These are phyloP conservation scores for Oryza glumipatula DNA, from an alignment of 176 grass and related monocot species.

Conservation along the genomic window DNA sequence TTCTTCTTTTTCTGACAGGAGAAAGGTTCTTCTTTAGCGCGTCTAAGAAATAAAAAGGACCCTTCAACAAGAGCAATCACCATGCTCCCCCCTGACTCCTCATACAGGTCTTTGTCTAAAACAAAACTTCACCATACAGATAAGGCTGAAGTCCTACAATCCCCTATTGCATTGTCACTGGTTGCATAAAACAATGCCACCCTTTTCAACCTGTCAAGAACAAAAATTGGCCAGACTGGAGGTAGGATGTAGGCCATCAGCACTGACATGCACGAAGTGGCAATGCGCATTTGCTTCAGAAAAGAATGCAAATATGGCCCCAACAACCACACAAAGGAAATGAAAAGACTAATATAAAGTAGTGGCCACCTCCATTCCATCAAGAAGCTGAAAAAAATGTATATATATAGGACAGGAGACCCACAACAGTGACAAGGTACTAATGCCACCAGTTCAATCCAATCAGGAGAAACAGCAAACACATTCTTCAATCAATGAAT, in stretches of 20 bases:
- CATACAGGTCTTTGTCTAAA: background rate
- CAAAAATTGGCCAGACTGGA: no score
- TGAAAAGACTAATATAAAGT: background rate
- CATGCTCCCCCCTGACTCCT: background rate
- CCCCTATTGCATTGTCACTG: background rate
- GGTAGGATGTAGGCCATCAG: background rate
- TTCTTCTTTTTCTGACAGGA: no score
- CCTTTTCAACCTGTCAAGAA: background rate
- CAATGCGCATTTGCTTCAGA: background rate
- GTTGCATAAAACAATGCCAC: background rate
- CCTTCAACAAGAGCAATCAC: constrained; percentile 20
- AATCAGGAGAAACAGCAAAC: background rate
- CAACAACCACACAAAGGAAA: background rate
- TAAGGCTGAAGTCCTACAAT: background rate
- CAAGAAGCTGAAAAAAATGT: background rate
- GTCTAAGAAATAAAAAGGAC: constrained; percentile 42
- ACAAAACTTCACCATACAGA: background rate
- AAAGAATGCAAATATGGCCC: background rate
- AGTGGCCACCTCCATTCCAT: background rate
- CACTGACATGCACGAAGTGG: background rate
- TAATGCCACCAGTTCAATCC: background rate
- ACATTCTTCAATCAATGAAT: background rate
- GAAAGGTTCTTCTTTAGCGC: constrained; percentile 3
- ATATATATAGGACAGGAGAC: background rate
- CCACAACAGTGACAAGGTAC: background rate